These are phyloP conservation scores for Haplographium delicatum DNA, from an alignment of 495 filamentous ascomycete species.

Conservation along the genomic window DNA sequence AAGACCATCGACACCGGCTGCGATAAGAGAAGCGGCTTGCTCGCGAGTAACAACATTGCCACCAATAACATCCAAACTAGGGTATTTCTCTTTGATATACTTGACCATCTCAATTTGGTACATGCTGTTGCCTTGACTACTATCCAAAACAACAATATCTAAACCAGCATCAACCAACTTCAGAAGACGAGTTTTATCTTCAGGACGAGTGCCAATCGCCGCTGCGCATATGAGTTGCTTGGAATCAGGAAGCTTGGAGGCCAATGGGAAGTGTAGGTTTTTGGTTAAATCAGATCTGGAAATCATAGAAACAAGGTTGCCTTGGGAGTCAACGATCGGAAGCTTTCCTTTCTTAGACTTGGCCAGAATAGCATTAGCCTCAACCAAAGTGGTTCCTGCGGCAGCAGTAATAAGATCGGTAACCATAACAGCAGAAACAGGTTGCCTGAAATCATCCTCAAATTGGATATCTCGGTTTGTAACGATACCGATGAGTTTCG, in stretches of 20 bases:
- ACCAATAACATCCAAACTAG: constrained; percentile 86
- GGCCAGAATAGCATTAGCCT: constrained; percentile 90
- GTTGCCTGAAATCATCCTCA: constrained; percentile 55
- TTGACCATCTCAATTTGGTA: constrained; percentile 97
- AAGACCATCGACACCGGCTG: constrained; percentile 90
- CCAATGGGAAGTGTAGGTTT: constrained; percentile 94
- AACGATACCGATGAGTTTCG: constrained; percentile 93
- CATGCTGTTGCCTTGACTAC: constrained; percentile 93
- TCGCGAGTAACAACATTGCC: constrained; percentile 97
- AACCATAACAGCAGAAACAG: constrained; percentile 89
- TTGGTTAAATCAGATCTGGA: constrained; percentile 97
- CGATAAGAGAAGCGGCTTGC: constrained; percentile 88
- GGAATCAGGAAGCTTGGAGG: constrained; percentile 93
- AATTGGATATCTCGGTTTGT: constrained; percentile 98
- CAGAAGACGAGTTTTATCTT: constrained; percentile 81
- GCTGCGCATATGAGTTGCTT: constrained; percentile 97
- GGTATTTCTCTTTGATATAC: constrained; percentile 83
- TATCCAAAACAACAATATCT: constrained; percentile 93
- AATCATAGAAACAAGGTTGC: constrained; percentile 89
- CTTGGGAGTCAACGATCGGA: constrained; percentile 82
- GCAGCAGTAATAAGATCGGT: constrained; percentile 90
- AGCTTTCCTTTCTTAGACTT: constrained; percentile 99
- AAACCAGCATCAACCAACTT: constrained; percentile 90
- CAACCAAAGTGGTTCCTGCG: constrained; percentile 73
- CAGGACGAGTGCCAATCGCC: constrained; percentile 88